Percentiles rank a stretch among this genome's conserved stretches.
These are phyloP conservation scores for Rosa rugosa DNA, from an alignment of 306 rosid species.

Conservation along the genomic window DNA sequence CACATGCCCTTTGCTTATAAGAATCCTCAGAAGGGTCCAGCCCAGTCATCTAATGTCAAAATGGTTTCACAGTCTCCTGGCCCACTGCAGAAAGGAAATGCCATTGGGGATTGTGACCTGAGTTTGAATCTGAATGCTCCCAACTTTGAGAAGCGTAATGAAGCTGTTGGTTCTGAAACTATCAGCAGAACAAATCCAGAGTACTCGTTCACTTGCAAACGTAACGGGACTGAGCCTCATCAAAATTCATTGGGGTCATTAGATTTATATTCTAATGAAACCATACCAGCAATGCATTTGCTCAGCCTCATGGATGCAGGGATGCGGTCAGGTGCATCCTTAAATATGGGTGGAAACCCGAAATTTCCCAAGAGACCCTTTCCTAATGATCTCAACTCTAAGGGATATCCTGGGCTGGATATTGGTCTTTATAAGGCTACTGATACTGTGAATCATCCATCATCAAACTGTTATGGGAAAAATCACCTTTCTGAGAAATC, in stretches of 20 bases:
- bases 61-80: slow-evolving; percentile 40
- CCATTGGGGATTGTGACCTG: slow-evolving; percentile 50
- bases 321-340: slow-evolving; percentile 63
- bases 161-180: slow-evolving; percentile 46
- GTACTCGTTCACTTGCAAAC: slow-evolving; percentile 49
- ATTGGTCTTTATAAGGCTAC: slow-evolving; percentile 50
- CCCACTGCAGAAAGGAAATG: slow-evolving; percentile 48
- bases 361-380: slow-evolving; percentile 54
- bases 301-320: slow-evolving; percentile 98
- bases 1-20: slow-evolving; percentile 45
- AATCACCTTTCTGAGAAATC: slow-evolving; percentile 52
- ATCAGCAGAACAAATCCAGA: slow-evolving; percentile 58
- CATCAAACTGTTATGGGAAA: slow-evolving; percentile 45
- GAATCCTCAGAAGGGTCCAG: slow-evolving; percentile 45
- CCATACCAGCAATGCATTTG: slow-evolving; percentile 98
- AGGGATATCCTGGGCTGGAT: slow-evolving; percentile 44
- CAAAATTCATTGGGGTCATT: slow-evolving; percentile 56
- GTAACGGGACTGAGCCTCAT: slow-evolving; percentile 52
- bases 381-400: slow-evolving; percentile 50
- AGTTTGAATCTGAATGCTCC: slow-evolving; percentile 49
- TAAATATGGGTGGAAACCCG: slow-evolving; percentile 47
- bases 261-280: slow-evolving; percentile 83
- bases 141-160: slow-evolving; percentile 50
- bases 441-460: slow-evolving; percentile 39
- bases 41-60: slow-evolving; percentile 50